These are phyloP conservation scores for Yamadazyma atmosphaerica DNA, from an alignment of 1,139 yeast genomes.

Conservation along the genomic window DNA sequence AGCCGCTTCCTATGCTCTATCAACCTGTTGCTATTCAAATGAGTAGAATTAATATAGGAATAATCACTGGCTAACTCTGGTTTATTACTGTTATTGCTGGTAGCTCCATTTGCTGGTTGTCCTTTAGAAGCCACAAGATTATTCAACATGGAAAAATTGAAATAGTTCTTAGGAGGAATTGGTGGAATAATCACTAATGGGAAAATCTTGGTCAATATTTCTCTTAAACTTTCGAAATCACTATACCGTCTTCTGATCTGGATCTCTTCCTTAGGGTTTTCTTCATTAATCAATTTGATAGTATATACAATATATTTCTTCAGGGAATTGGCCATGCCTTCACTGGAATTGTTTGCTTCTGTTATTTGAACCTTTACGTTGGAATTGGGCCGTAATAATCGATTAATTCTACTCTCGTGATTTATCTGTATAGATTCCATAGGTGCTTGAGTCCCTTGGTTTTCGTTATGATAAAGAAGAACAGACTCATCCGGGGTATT, in stretches of 20 bases:
- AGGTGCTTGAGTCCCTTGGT: constrained; percentile 5
- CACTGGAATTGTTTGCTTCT: constrained; percentile 79
- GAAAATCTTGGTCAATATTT: constrained; percentile 65
- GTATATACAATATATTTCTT: constrained; percentile 78
- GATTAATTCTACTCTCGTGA: constrained; percentile 40
- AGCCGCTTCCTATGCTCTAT: constrained; percentile 72
- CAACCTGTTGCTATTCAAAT: constrained; percentile 39
- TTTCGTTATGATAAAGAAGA: constrained; percentile 21
- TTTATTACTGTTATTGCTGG: constrained; percentile 3
- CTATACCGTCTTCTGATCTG: constrained; percentile 83
- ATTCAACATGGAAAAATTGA: constrained; percentile 37
- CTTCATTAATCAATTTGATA: constrained; percentile 51
- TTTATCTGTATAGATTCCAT: constrained; percentile 35
- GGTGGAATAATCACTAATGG: constrained; percentile 90
- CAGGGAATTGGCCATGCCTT: constrained; percentile 61
- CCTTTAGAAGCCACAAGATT: constrained; percentile 27
- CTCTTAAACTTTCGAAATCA: constrained; percentile 84
- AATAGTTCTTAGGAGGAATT: constrained; percentile 85
- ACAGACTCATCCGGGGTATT: constrained; percentile 27
- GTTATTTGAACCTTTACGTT: constrained; percentile 53
- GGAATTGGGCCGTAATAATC: constrained; percentile 30
- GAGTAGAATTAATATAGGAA: constrained; percentile 46
- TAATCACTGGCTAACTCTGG: constrained; percentile 19
- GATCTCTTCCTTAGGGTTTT: constrained; percentile 42
- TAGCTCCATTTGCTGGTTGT: constrained; percentile 4